Base-by-base conservation (phyloP, 345 rosid species). In the Citrus mangshanensis region DNA sequence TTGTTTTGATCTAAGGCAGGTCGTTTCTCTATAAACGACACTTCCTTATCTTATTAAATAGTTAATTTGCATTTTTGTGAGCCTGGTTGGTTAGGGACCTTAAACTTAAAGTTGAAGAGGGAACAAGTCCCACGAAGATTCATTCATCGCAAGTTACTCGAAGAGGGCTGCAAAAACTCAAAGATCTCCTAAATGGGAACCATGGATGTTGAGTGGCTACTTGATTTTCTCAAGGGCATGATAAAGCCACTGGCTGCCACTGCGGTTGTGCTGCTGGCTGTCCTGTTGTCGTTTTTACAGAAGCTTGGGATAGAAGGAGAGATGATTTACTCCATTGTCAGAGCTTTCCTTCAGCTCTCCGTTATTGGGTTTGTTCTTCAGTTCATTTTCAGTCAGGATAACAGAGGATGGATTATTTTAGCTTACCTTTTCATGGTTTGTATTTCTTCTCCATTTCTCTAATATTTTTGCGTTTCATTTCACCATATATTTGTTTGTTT, bases 391-490 rank as follows among this genome's bases (percentile, higher is more conserved):
- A 83, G 54, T 35, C 91, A 86, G 61, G 76, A 89, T 1, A 86
- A 88, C 69, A n/a, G 75, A 37, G 78, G 66, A 12, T 93, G 97
- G 97, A 95, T 95, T 84, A 3, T 95, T 70, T 86, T 92, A 16
- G 96, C 95, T 70, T 95, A 95, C 79, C 89, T 93, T 83, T 93
- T 93, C 93, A 95, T 92, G 99, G 97, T 92, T 18, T 7, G 63
- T 72, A 14, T 58, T 28, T 27, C 18, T 37, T n/a, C 14, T 9
- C 30, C 12, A 38, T 4, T 35, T 62, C 28, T 49, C 22, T 1
- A 9, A 4, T 4, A 46, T 61, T 25, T 13, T 30, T 25, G 0
- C 0, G 2, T 24, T 49, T 65, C 24, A 2, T 5, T n/a, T 72
- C 34, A 32, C 9, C 1, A 54, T 9, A 7, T 19, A 32, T 72